A percentile compares a stretch with the other conserved stretches of the same genome.
phyloP scores from a whole-genome alignment of 2,329 filamentous ascomycete species.

The Alternaria angustiovoidea region DNA sequence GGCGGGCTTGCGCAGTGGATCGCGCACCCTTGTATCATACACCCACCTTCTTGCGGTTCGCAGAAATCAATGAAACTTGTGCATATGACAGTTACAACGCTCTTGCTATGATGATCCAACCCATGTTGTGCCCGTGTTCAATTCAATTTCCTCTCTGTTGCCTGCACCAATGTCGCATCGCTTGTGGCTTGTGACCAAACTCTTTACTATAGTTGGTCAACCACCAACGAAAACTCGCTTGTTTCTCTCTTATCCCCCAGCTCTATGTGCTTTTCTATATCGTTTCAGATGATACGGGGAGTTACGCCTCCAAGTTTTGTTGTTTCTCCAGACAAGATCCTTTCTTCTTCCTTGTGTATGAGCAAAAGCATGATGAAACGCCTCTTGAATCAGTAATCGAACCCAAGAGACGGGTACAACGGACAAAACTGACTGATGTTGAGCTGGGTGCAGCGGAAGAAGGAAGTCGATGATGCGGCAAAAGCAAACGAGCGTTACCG shows the following conservation, averaged over 20 bases:
- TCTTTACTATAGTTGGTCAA: too few species aligned
- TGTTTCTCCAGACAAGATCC: neutral
- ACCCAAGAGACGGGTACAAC: too few species aligned
- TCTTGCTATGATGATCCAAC: neutral
- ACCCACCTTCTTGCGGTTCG: neutral
- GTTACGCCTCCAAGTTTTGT: neutral
- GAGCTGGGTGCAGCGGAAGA: neutral
- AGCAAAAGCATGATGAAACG: neutral
- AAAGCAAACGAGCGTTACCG: neutral
- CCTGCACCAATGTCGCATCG: neutral
- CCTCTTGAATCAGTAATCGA: neutral
- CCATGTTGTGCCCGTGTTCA: too few species aligned
- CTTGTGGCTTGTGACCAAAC: neutral
- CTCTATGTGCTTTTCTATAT: neutral
- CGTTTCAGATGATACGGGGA: neutral
- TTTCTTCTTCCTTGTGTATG: neutral
- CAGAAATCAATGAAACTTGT: neutral
- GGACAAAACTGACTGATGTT: too few species aligned
- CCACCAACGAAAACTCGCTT: neutral
- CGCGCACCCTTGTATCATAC: conserved; percentile 1
- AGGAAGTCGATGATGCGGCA: neutral
- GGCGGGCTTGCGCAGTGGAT: neutral
- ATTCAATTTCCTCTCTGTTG: neutral
- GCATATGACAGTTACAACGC: neutral
- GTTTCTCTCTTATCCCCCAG: neutral